Evolutionary conservation across 371 early-diverging fungal species (phyloP).

Genomic region (Mortierella sp.): DNA sequence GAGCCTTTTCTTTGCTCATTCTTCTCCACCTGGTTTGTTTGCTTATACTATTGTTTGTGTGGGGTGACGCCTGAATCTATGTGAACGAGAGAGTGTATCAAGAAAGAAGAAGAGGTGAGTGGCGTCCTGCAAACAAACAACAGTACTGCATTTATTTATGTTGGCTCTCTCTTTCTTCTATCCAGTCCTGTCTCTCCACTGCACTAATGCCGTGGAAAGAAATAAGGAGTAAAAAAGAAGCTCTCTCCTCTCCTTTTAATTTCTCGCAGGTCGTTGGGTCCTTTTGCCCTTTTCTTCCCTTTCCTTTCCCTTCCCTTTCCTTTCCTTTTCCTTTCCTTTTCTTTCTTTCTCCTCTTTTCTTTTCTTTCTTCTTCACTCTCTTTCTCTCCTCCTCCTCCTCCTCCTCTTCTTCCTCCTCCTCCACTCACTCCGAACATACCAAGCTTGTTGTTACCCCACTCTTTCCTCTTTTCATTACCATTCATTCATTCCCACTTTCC

Average conservation of each 20-base stretch:
- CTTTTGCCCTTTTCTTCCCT: too few species aligned
- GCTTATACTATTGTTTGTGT: too few species aligned
- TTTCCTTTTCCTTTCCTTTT: not conserved
- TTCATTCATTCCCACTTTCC: not conserved
- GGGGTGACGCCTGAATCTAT: too few species aligned
- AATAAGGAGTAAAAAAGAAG: not conserved
- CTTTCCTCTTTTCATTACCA: not conserved
- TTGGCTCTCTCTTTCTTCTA: not conserved
- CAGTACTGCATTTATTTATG: not conserved
- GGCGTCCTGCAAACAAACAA: not conserved
- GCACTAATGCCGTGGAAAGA: not conserved
- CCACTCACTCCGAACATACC: not conserved
- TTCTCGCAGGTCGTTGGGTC: too few species aligned
- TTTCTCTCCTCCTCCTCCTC: not conserved
- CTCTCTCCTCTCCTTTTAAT: not conserved
- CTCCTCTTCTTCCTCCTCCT: not conserved
- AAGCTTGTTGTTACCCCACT: not conserved
- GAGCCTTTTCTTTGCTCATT: too few species aligned
- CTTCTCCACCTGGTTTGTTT: too few species aligned
- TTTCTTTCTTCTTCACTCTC: not conserved
- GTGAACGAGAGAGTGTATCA: too few species aligned
- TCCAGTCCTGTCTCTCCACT: not conserved
- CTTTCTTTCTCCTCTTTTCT: not conserved
- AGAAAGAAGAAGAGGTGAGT: not conserved
- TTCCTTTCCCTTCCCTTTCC: not conserved